phyloP scores from a whole-genome alignment of 2,329 filamentous ascomycete species.

The Fusarium udum region DNA sequence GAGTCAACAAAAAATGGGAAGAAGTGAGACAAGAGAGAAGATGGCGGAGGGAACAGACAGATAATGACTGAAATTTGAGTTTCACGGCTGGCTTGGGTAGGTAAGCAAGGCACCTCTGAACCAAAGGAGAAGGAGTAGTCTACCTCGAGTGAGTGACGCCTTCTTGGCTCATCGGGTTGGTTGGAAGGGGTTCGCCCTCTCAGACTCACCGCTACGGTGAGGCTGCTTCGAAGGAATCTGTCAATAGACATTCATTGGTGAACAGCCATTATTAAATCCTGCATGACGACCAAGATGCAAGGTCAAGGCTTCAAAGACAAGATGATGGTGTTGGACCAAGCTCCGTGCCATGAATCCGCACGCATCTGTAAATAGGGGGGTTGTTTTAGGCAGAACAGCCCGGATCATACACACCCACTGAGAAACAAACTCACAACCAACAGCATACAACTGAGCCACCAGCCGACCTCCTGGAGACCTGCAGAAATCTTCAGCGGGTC shows the following conservation, averaged over 20 bases:
- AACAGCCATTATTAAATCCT: background rate
- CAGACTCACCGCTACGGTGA: slow-evolving; percentile 5
- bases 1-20: background rate
- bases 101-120: background rate
- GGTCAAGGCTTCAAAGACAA: background rate
- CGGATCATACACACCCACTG: background rate
- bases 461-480: background rate
- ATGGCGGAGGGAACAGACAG: background rate
- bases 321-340: background rate
- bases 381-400: slow-evolving; percentile 1
- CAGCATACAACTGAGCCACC: background rate
- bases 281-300: background rate
- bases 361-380: slow-evolving; percentile 15
- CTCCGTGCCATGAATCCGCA: background rate
- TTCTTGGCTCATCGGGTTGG: background rate
- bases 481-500: background rate
- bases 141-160: background rate
- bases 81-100: background rate
- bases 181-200: background rate
- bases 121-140: background rate
- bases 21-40: slow-evolving; percentile 8
- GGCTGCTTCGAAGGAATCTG: background rate
- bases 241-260: background rate
- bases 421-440: background rate
- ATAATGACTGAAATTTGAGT: background rate